A percentile compares a stretch with the other conserved stretches of the same genome.
phyloP scores from a whole-genome alignment of 2,329 filamentous ascomycete genomes.

The Exophiala viscosa region DNA sequence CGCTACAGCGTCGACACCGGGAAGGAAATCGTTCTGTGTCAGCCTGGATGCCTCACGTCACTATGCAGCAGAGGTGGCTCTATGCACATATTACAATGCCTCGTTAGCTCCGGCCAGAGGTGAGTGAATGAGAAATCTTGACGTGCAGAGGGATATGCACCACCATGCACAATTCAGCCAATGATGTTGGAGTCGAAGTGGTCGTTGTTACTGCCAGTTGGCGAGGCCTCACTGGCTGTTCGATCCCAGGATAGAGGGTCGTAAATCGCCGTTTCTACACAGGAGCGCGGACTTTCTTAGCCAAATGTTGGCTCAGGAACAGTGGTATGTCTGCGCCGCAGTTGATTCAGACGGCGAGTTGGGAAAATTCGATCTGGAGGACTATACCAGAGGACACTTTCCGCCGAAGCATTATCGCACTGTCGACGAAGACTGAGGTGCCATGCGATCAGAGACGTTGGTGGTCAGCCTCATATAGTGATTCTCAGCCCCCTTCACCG shows the following conservation, averaged over 20 bases:
- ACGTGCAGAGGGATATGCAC: neutral
- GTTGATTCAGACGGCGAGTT: conserved; percentile 17
- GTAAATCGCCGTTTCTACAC: neutral
- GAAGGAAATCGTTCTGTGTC: no score
- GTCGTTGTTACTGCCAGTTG: conserved; percentile 3
- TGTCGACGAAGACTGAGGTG: conserved; percentile 18
- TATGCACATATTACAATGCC: no score
- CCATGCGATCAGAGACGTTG: conserved; percentile 9
- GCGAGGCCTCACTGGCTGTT: conserved; percentile 4
- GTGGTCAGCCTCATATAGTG: neutral
- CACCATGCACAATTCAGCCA: neutral
- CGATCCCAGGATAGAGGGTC: neutral
- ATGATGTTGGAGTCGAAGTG: neutral
- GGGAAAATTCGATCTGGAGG: conserved; percentile 26
- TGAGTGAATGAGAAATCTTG: neutral
- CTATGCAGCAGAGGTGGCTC: no score
- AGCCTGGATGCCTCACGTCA: no score
- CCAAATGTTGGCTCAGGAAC: neutral
- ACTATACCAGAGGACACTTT: conserved; percentile 21
- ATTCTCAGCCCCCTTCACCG: neutral
- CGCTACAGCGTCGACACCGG: no score
- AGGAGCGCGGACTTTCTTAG: neutral
- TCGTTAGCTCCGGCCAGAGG: no score
- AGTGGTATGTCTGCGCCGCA: neutral
- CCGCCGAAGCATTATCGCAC: conserved; percentile 22